Evolutionary conservation across 1,284 basidiomycete genomes (phyloP).

Genomic region (Irpex sp.): DNA sequence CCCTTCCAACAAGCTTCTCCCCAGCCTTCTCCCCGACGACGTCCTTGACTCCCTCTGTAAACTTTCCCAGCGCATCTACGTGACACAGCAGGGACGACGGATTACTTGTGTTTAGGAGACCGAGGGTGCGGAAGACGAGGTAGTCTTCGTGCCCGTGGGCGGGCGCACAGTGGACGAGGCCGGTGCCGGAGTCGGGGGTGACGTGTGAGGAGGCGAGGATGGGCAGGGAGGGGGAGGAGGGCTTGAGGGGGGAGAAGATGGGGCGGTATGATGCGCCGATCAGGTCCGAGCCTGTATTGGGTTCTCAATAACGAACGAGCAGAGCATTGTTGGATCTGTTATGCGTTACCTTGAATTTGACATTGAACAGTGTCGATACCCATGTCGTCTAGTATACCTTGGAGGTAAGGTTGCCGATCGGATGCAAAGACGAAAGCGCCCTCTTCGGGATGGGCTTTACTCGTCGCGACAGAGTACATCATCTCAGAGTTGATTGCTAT

Average conservation of each 20-base stretch:
- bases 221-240: constrained; percentile 26
- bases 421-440: constrained; percentile 63
- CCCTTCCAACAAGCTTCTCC: constrained; percentile 58
- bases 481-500: constrained; percentile 81
- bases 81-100: constrained; percentile 58
- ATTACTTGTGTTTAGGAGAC: constrained; percentile 34
- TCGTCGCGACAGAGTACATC: constrained; percentile 59
- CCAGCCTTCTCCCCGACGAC: constrained; percentile 45
- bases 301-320: no score
- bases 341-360: constrained; percentile 51
- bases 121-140: constrained; percentile 56
- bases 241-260: constrained; percentile 48
- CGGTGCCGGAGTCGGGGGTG: constrained; percentile 88
- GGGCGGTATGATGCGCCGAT: constrained; percentile 66
- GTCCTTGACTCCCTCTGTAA: constrained; percentile 52
- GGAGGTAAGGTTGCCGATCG: constrained; percentile 59
- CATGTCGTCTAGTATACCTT: constrained; percentile 48
- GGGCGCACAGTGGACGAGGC: constrained; percentile 94
- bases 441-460: constrained; percentile 25
- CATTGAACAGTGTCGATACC: constrained; percentile 35
- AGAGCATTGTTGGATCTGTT: no score
- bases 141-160: constrained; percentile 97
- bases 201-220: constrained; percentile 70
- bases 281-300: constrained; percentile 60
- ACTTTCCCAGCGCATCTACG: constrained; percentile 80